These are phyloP conservation scores for Allium cepa DNA, from an alignment of 106 monocot species.

Conservation along the genomic window DNA sequence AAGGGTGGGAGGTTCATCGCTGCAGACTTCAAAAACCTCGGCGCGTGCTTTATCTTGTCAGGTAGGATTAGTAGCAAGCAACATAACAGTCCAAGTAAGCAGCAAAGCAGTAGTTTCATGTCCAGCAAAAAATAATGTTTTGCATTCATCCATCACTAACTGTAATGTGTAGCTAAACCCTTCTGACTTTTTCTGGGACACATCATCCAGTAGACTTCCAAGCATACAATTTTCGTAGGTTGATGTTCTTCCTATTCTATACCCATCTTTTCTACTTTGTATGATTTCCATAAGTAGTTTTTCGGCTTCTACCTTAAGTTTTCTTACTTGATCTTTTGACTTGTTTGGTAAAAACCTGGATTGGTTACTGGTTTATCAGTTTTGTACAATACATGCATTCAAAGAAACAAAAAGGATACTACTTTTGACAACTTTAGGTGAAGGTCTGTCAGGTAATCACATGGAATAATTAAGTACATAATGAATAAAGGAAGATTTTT, in stretches of 20 bases:
- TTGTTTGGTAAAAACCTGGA: conserved; percentile 90
- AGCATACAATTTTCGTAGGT: conserved; percentile 68
- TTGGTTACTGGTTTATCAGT: too few relatives aligned
- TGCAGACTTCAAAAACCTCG: conserved; percentile 51
- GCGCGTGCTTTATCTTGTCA: conserved; percentile 86
- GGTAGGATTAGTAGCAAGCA: conserved; percentile 70
- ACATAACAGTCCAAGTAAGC: conserved; percentile 92
- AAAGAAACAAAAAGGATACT: too few relatives aligned
- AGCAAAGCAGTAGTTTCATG: conserved; percentile 84
- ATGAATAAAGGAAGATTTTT: not conserved
- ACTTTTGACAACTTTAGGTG: too few relatives aligned
- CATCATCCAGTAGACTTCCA: conserved; percentile 50
- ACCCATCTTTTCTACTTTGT: conserved; percentile 40
- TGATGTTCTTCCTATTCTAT: conserved; percentile 58
- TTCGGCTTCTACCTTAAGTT: conserved; percentile 58
- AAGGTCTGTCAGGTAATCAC: too few relatives aligned
- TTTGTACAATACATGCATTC: too few relatives aligned
- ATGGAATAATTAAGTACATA: too few relatives aligned
- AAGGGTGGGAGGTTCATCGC: conserved; percentile 12
- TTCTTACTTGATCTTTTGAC: conserved; percentile 59
- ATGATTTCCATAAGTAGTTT: conserved; percentile 65
- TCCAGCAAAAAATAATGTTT: conserved; percentile 96
- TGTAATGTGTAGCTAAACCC: conserved; percentile 37
- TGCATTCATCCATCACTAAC: conserved; percentile 88
- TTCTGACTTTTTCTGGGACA: conserved; percentile 16